Conservation (phyloP, 805 yeast genomes). For the Metschnikowia corniflorae region DNA sequence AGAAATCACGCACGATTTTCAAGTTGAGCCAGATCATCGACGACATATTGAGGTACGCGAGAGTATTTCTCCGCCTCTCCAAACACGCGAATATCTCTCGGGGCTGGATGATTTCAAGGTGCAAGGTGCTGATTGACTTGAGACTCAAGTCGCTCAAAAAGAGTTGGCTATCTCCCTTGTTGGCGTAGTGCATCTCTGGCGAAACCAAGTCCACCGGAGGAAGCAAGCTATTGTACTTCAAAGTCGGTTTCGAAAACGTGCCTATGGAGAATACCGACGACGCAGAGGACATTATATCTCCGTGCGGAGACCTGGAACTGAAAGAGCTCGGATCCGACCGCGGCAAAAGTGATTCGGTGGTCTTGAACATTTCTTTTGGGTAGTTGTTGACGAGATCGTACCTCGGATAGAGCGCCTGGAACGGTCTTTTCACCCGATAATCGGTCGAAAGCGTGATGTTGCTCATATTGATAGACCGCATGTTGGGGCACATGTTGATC, state of each 20-base stretch:
- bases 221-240: constrained; percentile 37
- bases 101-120: constrained; percentile 31
- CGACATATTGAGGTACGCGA: constrained; percentile 39
- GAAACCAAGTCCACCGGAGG: constrained; percentile 31
- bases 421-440: constrained; percentile 47
- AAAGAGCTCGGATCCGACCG: not conserved
- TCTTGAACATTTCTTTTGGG: constrained; percentile 27
- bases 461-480: constrained; percentile 54
- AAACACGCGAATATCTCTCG: constrained; percentile 25
- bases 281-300: constrained; percentile 9
- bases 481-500: constrained; percentile 61
- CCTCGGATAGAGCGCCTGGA: constrained; percentile 32
- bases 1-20: constrained; percentile 31
- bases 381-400: constrained; percentile 39
- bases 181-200: constrained; percentile 23
- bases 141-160: constrained; percentile 41
- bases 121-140: constrained; percentile 33
- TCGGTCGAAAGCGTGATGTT: constrained; percentile 63
- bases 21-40: constrained; percentile 49
- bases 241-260: constrained; percentile 27
- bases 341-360: constrained; percentile 20
- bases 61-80: constrained; percentile 13
- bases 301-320: not conserved
- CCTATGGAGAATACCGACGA: constrained; percentile 21
- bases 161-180: constrained; percentile 26